Conservation (phyloP, 2,329 filamentous ascomycete genomes). For the Furcasterigmium furcatum region DNA sequence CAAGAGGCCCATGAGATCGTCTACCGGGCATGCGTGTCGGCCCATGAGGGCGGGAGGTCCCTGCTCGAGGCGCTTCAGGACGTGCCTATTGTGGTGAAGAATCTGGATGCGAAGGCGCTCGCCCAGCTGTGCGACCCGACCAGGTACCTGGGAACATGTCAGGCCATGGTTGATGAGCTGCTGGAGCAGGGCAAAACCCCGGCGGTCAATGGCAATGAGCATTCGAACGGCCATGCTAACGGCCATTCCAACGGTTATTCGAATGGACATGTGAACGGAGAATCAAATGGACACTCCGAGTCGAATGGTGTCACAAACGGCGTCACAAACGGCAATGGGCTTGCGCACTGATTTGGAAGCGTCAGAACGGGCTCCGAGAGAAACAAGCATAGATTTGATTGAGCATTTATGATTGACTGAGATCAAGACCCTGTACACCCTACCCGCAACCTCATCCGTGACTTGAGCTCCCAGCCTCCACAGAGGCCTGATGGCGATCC, state of each 20-base stretch:
- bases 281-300: too few species aligned
- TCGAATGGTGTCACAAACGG: too few species aligned
- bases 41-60: constrained; percentile 38
- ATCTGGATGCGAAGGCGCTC: constrained; percentile 24
- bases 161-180: constrained; percentile 12
- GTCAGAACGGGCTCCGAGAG: neutral
- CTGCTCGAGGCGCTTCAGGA: constrained; percentile 38
- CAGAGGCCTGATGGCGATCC: too few species aligned
- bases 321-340: too few species aligned
- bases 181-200: neutral
- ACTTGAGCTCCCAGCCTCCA: too few species aligned
- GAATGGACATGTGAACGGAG: too few species aligned
- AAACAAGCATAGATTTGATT: too few species aligned
- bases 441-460: too few species aligned
- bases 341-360: neutral
- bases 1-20: constrained; percentile 53
- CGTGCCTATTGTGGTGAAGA: constrained; percentile 33
- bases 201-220: constrained; percentile 6
- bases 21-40: constrained; percentile 49
- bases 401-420: too few species aligned
- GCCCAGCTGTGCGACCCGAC: constrained; percentile 17
- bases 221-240: constrained; percentile 14
- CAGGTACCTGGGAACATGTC: constrained; percentile 11
- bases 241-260: constrained; percentile 10
- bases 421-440: too few species aligned